phyloP scores from a whole-genome alignment of 176 grass and related monocot genomes.

The Leersia perrieri region DNA sequence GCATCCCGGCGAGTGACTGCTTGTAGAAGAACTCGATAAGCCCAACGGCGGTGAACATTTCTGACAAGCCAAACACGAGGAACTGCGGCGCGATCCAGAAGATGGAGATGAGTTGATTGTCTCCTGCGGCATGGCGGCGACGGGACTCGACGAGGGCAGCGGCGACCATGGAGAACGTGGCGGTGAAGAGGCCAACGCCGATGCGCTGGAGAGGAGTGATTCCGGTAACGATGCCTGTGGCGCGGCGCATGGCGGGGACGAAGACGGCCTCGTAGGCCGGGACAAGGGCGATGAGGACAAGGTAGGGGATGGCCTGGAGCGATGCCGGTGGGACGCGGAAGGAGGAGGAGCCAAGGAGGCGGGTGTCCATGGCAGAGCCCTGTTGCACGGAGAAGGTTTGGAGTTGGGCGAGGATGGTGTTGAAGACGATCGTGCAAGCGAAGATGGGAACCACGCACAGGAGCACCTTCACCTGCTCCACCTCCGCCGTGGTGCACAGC shows the following conservation, averaged over 20 bases:
- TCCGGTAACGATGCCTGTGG: conserved; percentile 53
- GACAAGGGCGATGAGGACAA: conserved; percentile 57
- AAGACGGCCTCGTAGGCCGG: conserved; percentile 66
- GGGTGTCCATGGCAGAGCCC: conserved; percentile 64
- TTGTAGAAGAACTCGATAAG: conserved; percentile 98
- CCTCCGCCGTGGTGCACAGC: conserved; percentile 58
- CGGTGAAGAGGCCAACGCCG: conserved; percentile 73
- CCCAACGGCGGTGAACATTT: conserved; percentile 94
- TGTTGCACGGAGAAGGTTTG: conserved; percentile 94
- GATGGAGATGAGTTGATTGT: conserved; percentile 29
- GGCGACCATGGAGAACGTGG: conserved; percentile 84
- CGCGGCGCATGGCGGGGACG: conserved; percentile 56
- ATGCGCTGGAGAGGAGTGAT: conserved; percentile 84
- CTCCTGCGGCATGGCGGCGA: conserved; percentile 7
- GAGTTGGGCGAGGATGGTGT: conserved; percentile 82
- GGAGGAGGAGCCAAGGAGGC: conserved; percentile 25
- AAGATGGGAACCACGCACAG: conserved; percentile 82
- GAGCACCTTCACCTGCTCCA: conserved; percentile 80
- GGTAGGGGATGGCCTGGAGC: conserved; percentile 77
- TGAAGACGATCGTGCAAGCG: conserved; percentile 86
- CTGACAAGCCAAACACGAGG: conserved; percentile 76
- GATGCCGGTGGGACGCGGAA: conserved; percentile 74
- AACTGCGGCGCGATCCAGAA: conserved; percentile 89
- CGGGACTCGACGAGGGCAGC: conserved; percentile 61
- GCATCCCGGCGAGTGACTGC: conserved; percentile 79